A percentile compares a stretch with the other conserved stretches of the same genome.
These are phyloP conservation scores for Penicillium malachiteum DNA, from an alignment of 495 filamentous ascomycete genomes.

Conservation along the genomic window DNA sequence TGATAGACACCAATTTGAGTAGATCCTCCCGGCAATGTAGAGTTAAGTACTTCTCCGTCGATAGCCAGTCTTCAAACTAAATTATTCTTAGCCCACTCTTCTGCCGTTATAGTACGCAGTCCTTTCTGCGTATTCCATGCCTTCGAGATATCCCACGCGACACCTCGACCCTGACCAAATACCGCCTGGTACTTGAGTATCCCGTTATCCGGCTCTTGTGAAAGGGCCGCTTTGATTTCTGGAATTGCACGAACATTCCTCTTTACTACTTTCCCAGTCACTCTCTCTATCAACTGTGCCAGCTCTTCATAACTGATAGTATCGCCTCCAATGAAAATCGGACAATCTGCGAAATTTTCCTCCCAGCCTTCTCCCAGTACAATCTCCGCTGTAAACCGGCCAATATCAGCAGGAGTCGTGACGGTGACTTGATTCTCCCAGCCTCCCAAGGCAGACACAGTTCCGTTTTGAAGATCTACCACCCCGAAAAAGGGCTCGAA, in stretches of 20 bases:
- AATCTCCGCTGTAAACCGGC: slow-evolving; percentile 52
- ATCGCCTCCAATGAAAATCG: slow-evolving; percentile 56
- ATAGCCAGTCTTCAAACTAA: too few relatives aligned
- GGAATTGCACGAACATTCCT: slow-evolving; percentile 46
- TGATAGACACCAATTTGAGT: too few relatives aligned
- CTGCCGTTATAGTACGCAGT: slow-evolving; percentile 38
- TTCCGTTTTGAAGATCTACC: slow-evolving; percentile 34
- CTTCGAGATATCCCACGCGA: slow-evolving; percentile 53
- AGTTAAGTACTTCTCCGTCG: too few relatives aligned
- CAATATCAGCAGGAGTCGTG: slow-evolving; percentile 59
- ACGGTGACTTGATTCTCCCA: slow-evolving; percentile 58
- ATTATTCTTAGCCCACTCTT: slow-evolving; percentile 35
- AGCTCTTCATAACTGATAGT: slow-evolving; percentile 55
- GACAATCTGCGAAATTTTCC: slow-evolving; percentile 11
- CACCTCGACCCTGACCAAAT: slow-evolving; percentile 58
- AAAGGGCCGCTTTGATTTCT: slow-evolving; percentile 38
- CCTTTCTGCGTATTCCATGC: slow-evolving; percentile 49
- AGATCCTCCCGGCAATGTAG: too few relatives aligned
- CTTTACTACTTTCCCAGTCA: slow-evolving; percentile 38
- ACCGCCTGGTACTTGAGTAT: slow-evolving; percentile 59
- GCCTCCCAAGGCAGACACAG: slow-evolving; percentile 51
- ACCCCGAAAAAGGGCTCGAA: slow-evolving; percentile 58
- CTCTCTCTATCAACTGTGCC: slow-evolving; percentile 46
- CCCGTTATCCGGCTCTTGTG: slow-evolving; percentile 43
- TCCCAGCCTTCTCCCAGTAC: slow-evolving; percentile 31